Evolutionary conservation across 2,329 filamentous ascomycete genomes (phyloP), one percentile per base, ranked within the genome.

Genomic region (Sclerotinia minor): DNA sequence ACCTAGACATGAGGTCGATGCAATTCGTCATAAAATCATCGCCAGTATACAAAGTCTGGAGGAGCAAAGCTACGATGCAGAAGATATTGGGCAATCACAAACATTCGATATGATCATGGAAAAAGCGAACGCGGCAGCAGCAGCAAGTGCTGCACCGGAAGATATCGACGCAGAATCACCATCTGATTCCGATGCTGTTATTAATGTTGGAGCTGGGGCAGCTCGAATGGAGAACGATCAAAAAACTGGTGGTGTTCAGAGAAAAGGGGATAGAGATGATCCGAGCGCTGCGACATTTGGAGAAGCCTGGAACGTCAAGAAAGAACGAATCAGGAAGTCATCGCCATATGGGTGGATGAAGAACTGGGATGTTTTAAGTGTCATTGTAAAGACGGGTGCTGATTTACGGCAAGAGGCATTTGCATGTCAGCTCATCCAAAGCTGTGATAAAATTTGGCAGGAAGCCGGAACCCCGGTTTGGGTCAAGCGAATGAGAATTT

Each of bases 171-270:
- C 85, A 21, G 86, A 85, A 19, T 78, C 79, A 26, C 74, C 79
- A 4, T 73, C 78, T 11, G 80, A 81, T 4, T 72, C 78, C 5
- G 80, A 81, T 4, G 78, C 82, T 3, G 73, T 75, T 3, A 73
- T 80, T 35, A 91, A 91, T 73, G 83, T 87, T 19, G 90, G 87
- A 68, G 91, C 91, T 13, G 92, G 92, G 68, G 88, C 90, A 65
- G 92, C 91, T 67, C 85, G 92, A 68, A 95, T 95, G 92, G 92
- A 95, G 77, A 95, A 95, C 76, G 92, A 95, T 76, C 86, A 92
- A 78, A 94, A 93, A 81, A 95, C 92, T 19, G 92, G 91, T 71
- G 92, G 92, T 66, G 88, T 95, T 19, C 89, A 91, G 76, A 86
- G 90, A 64, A 90, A 91, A 75, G 91, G 91, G 45, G 92, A 95